These are phyloP conservation scores for Pseudogymnoascus sp. DNA, from an alignment of 2,329 filamentous ascomycete genomes.

Conservation along the genomic window DNA sequence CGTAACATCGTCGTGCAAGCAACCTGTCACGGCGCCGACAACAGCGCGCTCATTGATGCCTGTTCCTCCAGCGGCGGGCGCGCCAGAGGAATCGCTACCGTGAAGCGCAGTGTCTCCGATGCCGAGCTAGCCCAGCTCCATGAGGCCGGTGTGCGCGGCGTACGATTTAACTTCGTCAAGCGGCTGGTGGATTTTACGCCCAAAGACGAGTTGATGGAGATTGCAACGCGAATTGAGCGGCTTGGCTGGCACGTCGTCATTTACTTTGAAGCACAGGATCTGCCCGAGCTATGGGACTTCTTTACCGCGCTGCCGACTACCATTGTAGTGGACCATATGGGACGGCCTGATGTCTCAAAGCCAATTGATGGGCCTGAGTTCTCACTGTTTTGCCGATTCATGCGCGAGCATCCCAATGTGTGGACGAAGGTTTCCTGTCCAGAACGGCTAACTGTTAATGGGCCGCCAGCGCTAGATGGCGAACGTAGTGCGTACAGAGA, in stretches of 20 bases:
- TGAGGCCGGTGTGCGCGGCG: constrained; percentile 28
- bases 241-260: constrained; percentile 27
- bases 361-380: constrained; percentile 28
- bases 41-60: neutral
- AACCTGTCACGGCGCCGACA: neutral
- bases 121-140: constrained; percentile 25
- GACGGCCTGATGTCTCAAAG: constrained; percentile 21
- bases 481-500: constrained; percentile 25
- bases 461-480: constrained; percentile 16
- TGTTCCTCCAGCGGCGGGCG: neutral
- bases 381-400: constrained; percentile 26
- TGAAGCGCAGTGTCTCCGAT: constrained; percentile 10
- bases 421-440: constrained; percentile 35
- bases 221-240: constrained; percentile 29
- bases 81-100: neutral
- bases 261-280: constrained; percentile 17
- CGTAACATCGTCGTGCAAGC: neutral
- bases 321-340: constrained; percentile 35
- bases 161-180: constrained; percentile 33
- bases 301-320: constrained; percentile 20
- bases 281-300: constrained; percentile 21
- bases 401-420: constrained; percentile 26
- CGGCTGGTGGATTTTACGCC: constrained; percentile 13
- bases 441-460: constrained; percentile 30
- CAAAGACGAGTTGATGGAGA: constrained; percentile 32